Conservation (phyloP, 768 basidiomycete genomes). For the Pleurotus citrinopileatus region DNA sequence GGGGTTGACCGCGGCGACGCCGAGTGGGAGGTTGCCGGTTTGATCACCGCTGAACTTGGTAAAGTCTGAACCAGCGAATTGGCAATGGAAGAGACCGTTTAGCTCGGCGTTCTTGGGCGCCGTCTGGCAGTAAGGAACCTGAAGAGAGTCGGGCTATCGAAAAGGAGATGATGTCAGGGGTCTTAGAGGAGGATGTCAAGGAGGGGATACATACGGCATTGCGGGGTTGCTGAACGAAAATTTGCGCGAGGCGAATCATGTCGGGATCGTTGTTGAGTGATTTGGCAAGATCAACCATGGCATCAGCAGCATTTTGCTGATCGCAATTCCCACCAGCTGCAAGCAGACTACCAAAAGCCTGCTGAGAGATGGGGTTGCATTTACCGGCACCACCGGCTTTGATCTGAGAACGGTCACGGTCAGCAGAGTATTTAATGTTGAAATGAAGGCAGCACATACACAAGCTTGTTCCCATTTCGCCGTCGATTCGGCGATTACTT, state of each 20-base stretch:
- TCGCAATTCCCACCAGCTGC: conserved; percentile 40
- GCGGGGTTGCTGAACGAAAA: conserved; percentile 50
- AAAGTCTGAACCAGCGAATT: conserved; percentile 41
- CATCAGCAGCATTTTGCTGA: conserved; percentile 48
- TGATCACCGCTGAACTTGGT: conserved; percentile 38
- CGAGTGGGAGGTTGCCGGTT: conserved; percentile 46
- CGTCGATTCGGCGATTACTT: conserved; percentile 45
- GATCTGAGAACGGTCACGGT: conserved; percentile 21
- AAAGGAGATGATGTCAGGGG: background rate
- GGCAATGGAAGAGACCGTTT: conserved; percentile 52
- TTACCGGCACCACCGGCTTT: conserved; percentile 42
- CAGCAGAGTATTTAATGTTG: background rate
- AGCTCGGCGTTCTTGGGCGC: conserved; percentile 48
- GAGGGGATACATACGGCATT: conserved; percentile 33
- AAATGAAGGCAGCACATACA: conserved; percentile 29
- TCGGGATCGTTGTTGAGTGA: conserved; percentile 35
- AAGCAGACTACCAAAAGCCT: conserved; percentile 43
- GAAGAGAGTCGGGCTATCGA: conserved; percentile 39
- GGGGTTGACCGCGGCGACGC: conserved; percentile 36
- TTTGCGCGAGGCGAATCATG: conserved; percentile 43
- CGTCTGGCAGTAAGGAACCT: conserved; percentile 47
- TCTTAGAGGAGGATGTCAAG: background rate
- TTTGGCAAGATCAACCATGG: conserved; percentile 48
- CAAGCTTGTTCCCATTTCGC: conserved; percentile 50
- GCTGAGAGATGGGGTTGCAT: conserved; percentile 45